These are phyloP conservation scores for Brassica balearica DNA, from an alignment of 441 rosid genomes.

Conservation along the genomic window DNA sequence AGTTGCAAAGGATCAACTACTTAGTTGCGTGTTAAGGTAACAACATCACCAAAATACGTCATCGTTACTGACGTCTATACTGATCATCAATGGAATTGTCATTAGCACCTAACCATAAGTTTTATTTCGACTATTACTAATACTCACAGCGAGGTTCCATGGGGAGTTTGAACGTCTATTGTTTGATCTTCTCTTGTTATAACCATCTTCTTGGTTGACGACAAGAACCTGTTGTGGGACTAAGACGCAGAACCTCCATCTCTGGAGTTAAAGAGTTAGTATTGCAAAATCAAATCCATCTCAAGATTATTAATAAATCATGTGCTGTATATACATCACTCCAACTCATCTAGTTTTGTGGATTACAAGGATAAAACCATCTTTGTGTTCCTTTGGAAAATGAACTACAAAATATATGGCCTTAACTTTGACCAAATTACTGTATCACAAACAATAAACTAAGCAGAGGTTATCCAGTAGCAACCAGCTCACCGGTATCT, in stretches of 20 bases:
- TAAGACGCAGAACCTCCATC: constrained; percentile 27
- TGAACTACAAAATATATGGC: constrained; percentile 21
- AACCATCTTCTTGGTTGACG: constrained; percentile 18
- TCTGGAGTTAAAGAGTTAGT: constrained; percentile 16
- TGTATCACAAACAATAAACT: not conserved
- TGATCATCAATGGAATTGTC: not conserved
- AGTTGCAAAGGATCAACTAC: not conserved
- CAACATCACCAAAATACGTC: not conserved
- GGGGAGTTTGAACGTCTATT: not conserved
- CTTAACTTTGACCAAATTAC: constrained; percentile 12
- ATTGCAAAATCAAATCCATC: constrained; percentile 7
- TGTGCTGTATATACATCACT: constrained; percentile 27
- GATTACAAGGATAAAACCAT: constrained; percentile 32
- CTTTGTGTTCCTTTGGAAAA: constrained; percentile 23
- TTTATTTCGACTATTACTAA: not conserved
- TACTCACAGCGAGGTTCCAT: constrained; percentile 23
- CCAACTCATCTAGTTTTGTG: constrained; percentile 12
- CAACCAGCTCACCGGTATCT: constrained; percentile 44
- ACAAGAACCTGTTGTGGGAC: constrained; percentile 5
- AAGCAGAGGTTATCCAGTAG: constrained; percentile 24
- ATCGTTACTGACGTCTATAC: not conserved
- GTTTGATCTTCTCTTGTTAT: too few species aligned
- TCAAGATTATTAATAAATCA: constrained; percentile 8
- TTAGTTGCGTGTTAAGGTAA: not conserved
- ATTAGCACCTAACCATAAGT: constrained; percentile 16